These are phyloP conservation scores for Bathelium albidoporum DNA, from an alignment of 495 filamentous ascomycete species.

Conservation along the genomic window DNA sequence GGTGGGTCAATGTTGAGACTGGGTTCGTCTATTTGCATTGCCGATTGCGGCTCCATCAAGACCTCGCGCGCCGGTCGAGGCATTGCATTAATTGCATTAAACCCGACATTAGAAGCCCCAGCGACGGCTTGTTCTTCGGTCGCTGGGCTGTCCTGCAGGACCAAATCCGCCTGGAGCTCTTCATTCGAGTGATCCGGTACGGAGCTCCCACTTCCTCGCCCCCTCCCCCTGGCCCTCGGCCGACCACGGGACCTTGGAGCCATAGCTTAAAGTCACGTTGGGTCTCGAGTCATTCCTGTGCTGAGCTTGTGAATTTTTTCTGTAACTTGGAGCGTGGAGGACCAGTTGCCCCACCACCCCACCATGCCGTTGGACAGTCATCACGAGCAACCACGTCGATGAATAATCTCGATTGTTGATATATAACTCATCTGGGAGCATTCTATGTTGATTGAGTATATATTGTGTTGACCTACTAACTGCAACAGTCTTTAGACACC, in stretches of 20 bases:
- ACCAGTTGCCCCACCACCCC: not conserved
- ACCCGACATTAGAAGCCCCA: not conserved
- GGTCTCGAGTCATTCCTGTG: too few species aligned
- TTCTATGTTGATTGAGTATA: too few species aligned
- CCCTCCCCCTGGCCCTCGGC: not conserved
- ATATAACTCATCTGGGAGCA: too few species aligned
- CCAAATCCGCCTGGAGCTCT: not conserved
- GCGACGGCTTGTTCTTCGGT: not conserved
- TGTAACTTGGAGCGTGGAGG: not conserved
- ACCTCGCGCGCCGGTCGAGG: not conserved
- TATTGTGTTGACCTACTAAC: too few species aligned
- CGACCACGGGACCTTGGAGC: not conserved
- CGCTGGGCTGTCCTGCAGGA: not conserved
- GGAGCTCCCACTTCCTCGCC: not conserved
- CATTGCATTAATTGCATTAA: not conserved
- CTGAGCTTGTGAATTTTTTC: not conserved
- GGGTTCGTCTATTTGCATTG: not conserved
- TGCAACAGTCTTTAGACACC: too few species aligned
- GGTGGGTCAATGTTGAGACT: not conserved
- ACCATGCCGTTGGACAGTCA: not conserved
- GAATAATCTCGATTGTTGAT: too few species aligned
- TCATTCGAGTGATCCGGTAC: not conserved
- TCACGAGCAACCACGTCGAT: too few species aligned
- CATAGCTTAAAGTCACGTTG: not conserved
- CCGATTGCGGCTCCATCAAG: not conserved